Base-by-base conservation (phyloP, 2,329 filamentous ascomycete species). In the Xylariaceae sp. region DNA sequence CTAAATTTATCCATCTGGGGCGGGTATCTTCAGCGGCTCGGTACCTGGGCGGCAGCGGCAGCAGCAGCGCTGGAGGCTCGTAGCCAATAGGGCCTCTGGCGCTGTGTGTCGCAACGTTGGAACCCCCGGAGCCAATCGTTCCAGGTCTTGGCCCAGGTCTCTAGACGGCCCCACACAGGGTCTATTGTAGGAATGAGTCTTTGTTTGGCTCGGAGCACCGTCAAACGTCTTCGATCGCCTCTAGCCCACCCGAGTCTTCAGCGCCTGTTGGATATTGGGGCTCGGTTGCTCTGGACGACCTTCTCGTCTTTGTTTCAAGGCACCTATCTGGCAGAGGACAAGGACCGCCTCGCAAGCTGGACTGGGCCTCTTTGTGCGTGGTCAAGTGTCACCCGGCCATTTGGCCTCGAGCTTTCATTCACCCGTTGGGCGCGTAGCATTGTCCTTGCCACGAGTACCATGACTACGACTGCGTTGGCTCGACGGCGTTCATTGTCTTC, bases 41-140 rank as follows among this genome's bases (percentile, higher is more conserved):
- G 18, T 12, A 19, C 14, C 14, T 42, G 7, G 22, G 22, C 40
- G 33, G 22, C 50, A 53, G 54, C 50, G 49, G 50, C 44, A 50
- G 52, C 31, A 40, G 6, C 38, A 41, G 19, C 42, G 42, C 39
- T 13, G 16, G 39, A 42, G 14, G 33, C 33, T 13, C 47, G 22
- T 10, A 41, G 28, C 49, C 36, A 48, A 45, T 48, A 48, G 44
- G 39, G 16, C 33, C 42, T 18, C 45, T 56, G 54, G 54, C 54
- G 51, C 51, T 48, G 31, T 31, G 18, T 14, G 51, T 54, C 48
- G 53, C 54, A 31, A 47, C 41, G 2, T 33, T 28, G 16, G 53
- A 53, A 45, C 39, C 41, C 36, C 54, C 7, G 2, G 39, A 51
- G 51, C 54, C 54, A 56, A 45, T 56, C 54, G 6, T 47, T 51